A percentile compares a stretch with the other conserved stretches of the same genome.
Evolutionary conservation across 495 filamentous ascomycete genomes (phyloP).

Genomic region (Daldinia loculata): DNA sequence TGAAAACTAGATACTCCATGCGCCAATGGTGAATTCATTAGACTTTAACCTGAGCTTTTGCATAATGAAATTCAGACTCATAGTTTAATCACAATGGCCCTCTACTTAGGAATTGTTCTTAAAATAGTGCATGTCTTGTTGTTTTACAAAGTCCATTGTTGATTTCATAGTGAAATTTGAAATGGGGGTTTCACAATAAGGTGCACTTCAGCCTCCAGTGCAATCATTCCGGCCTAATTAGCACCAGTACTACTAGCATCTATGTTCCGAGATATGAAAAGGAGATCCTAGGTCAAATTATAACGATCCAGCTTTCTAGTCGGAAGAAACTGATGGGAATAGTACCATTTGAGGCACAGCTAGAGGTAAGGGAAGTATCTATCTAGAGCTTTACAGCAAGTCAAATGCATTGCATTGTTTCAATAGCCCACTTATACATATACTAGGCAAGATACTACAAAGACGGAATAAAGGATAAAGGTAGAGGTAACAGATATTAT

Average conservation of each 20-base stretch:
- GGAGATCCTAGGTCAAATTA: not conserved
- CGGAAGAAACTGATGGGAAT: not conserved
- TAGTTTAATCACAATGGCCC: not conserved
- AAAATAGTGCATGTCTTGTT: not conserved
- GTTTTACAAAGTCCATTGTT: not conserved
- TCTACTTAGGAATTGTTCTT: not conserved
- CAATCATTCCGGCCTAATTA: not conserved
- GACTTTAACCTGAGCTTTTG: not conserved
- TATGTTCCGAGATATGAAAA: not conserved
- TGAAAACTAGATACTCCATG: not conserved
- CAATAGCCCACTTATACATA: not conserved
- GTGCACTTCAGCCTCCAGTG: too few species aligned
- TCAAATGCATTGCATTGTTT: too few species aligned
- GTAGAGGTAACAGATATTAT: not conserved
- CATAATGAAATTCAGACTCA: not conserved
- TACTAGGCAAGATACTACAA: not conserved
- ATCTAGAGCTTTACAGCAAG: too few species aligned
- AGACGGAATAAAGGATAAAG: not conserved
- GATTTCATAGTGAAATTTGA: not conserved
- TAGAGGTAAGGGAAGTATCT: too few species aligned
- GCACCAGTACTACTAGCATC: not conserved
- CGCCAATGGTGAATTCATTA: not conserved
- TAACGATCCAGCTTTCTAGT: not conserved
- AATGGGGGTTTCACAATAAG: not conserved
- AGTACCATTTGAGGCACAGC: too few species aligned